Conservation (phyloP, 1,284 basidiomycete genomes). For the Apiotrichum siamense region DNA sequence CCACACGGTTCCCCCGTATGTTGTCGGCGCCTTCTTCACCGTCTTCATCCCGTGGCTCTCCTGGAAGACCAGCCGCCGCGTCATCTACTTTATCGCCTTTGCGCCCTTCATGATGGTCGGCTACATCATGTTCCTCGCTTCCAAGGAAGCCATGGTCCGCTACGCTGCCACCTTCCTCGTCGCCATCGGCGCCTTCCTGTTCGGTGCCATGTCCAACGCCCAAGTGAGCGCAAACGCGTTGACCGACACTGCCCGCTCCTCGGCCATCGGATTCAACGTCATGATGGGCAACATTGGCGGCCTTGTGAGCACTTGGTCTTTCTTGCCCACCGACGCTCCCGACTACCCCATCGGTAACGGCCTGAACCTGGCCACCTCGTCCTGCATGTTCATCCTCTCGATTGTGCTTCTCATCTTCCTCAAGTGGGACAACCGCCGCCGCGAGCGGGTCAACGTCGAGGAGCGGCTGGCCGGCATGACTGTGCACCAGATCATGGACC, state of each 20-base stretch:
- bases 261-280: slow-evolving; percentile 7
- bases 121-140: slow-evolving; percentile 33
- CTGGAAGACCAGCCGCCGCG: slow-evolving; percentile 34
- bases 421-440: slow-evolving; percentile 9
- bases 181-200: slow-evolving; percentile 9
- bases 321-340: slow-evolving; percentile 5
- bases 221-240: slow-evolving; percentile 11
- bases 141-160: not conserved
- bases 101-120: slow-evolving; percentile 37
- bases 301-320: slow-evolving; percentile 14
- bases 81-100: slow-evolving; percentile 27
- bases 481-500: slow-evolving; percentile 6
- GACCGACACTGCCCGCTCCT: slow-evolving; percentile 10
- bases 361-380: slow-evolving; percentile 14
- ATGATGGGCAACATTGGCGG: slow-evolving; percentile 18
- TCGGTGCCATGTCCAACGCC: slow-evolving; percentile 11
- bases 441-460: slow-evolving; percentile 8
- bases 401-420: slow-evolving; percentile 4
- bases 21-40: slow-evolving; percentile 33
- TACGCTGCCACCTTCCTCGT: slow-evolving; percentile 18
- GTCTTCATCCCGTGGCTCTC: slow-evolving; percentile 30
- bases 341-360: slow-evolving; percentile 18
- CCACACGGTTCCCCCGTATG: slow-evolving; percentile 41
- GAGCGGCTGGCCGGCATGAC: not conserved
- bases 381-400: slow-evolving; percentile 4